Percentiles rank a stretch among this genome's conserved stretches.
These are phyloP conservation scores for Venturiaceae sp. DNA, from an alignment of 2,329 filamentous ascomycete genomes.

Conservation along the genomic window DNA sequence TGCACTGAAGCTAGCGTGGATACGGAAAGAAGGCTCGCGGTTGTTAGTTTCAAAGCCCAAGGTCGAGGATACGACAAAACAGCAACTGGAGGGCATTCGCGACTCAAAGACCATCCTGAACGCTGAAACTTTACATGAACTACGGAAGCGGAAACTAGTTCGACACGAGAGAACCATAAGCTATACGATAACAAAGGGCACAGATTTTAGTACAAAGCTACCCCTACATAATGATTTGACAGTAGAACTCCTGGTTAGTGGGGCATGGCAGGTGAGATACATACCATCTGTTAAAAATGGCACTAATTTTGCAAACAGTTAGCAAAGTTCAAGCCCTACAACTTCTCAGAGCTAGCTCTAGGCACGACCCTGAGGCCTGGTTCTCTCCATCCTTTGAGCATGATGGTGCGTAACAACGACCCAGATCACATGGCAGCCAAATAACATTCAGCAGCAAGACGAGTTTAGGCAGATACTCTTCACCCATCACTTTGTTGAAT, in stretches of 20 bases:
- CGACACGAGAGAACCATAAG: slow-evolving; percentile 72
- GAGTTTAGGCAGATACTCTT: slow-evolving; percentile 99
- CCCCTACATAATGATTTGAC: slow-evolving; percentile 91
- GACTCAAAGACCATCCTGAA: too few relatives aligned
- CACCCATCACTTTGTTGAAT: slow-evolving; percentile 97
- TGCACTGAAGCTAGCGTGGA: slow-evolving; percentile 71
- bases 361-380: slow-evolving; percentile 48
- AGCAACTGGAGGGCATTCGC: slow-evolving; percentile 56
- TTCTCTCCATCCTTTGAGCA: slow-evolving; percentile 58
- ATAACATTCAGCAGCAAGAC: too few relatives aligned
- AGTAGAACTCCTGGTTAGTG: slow-evolving; percentile 78
- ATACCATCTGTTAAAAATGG: too few relatives aligned
- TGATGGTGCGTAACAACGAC: too few relatives aligned
- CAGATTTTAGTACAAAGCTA: slow-evolving; percentile 81
- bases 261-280: too few relatives aligned
- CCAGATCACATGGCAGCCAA: too few relatives aligned
- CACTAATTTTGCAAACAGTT: too few relatives aligned
- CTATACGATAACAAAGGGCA: slow-evolving; percentile 75
- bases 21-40: slow-evolving; percentile 50
- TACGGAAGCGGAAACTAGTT: slow-evolving; percentile 88
- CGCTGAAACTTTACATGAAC: slow-evolving; percentile 64
- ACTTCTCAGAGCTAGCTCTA: slow-evolving; percentile 65
- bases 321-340: slow-evolving; percentile 77
- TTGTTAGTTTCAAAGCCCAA: slow-evolving; percentile 52
- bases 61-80: slow-evolving; percentile 69